phyloP scores from a whole-genome alignment of 116 monocot genomes.

The Iris pallida region DNA sequence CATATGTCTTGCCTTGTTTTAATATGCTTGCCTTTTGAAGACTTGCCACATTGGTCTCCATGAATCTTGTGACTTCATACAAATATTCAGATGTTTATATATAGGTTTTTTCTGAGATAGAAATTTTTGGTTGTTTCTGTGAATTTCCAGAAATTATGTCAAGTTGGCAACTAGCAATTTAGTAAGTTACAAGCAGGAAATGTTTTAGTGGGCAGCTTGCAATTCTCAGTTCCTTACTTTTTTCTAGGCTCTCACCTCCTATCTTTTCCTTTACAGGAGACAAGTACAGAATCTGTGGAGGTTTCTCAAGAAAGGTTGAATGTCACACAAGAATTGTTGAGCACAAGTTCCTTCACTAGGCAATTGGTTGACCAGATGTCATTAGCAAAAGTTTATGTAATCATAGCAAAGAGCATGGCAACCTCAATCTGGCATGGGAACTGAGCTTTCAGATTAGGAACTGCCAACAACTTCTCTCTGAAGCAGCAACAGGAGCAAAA shows the following conservation, averaged over 20 bases:
- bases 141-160: neutral
- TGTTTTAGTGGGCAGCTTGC: neutral
- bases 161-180: neutral
- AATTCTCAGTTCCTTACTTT: neutral
- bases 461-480: slow-evolving; percentile 59
- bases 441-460: slow-evolving; percentile 57
- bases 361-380: slow-evolving; percentile 71
- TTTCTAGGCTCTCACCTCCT: neutral
- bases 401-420: slow-evolving; percentile 65
- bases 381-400: slow-evolving; percentile 67
- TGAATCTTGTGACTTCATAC: neutral
- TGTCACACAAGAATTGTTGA: slow-evolving; percentile 50
- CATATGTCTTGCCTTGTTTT: neutral
- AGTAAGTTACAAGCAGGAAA: neutral
- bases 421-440: slow-evolving; percentile 60
- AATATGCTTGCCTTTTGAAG: neutral
- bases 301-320: slow-evolving; percentile 19
- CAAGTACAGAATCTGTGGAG: neutral
- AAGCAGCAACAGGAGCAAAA: slow-evolving; percentile 50
- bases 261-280: neutral
- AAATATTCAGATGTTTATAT: neutral
- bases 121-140: neutral
- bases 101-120: neutral
- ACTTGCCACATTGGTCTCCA: neutral
- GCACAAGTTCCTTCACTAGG: slow-evolving; percentile 45